These are phyloP conservation scores for Rusavskia elegans DNA, from an alignment of 495 filamentous ascomycete genomes.

Conservation along the genomic window DNA sequence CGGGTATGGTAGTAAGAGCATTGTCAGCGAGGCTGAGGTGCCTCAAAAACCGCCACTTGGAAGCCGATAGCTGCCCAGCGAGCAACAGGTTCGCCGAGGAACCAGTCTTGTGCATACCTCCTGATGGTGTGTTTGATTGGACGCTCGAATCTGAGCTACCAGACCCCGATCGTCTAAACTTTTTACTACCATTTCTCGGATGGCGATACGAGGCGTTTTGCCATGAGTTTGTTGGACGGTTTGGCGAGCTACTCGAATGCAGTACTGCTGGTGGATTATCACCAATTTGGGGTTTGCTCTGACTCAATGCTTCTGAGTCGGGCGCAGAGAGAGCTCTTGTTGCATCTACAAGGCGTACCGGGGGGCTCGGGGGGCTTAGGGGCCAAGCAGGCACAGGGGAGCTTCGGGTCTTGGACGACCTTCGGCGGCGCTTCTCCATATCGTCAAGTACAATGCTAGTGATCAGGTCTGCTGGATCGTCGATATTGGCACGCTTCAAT, in stretches of 20 bases:
- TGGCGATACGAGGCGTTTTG: slow-evolving; percentile 43
- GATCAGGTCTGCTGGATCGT: slow-evolving; percentile 79
- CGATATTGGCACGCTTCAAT: slow-evolving; percentile 73
- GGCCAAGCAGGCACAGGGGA: slow-evolving; percentile 53
- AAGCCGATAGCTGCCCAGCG: slow-evolving; percentile 50
- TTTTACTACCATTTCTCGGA: slow-evolving; percentile 39
- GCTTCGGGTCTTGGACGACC: slow-evolving; percentile 69
- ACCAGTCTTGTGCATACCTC: slow-evolving; percentile 43
- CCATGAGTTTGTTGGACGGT: slow-evolving; percentile 54
- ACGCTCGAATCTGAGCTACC: slow-evolving; percentile 82
- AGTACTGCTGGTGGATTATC: slow-evolving; percentile 25
- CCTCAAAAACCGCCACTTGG: slow-evolving; percentile 87
- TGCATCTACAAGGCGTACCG: slow-evolving; percentile 38
- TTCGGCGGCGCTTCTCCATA: slow-evolving; percentile 74
- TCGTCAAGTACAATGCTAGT: slow-evolving; percentile 91
- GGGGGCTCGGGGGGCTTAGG: slow-evolving; percentile 45
- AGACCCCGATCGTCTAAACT: slow-evolving; percentile 74
- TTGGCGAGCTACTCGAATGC: slow-evolving; percentile 59
- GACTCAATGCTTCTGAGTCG: slow-evolving; percentile 32
- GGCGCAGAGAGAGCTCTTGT: slow-evolving; percentile 44
- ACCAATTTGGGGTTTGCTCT: slow-evolving; percentile 29
- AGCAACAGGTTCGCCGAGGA: slow-evolving; percentile 59
- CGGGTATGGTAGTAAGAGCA: slow-evolving; percentile 60
- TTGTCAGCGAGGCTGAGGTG: slow-evolving; percentile 90
- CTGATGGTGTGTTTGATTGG: slow-evolving; percentile 70